A percentile compares a stretch with the other conserved stretches of the same genome.
These are phyloP conservation scores for Beauveria pseudobassiana DNA, from an alignment of 2,329 filamentous ascomycete species.

Conservation along the genomic window DNA sequence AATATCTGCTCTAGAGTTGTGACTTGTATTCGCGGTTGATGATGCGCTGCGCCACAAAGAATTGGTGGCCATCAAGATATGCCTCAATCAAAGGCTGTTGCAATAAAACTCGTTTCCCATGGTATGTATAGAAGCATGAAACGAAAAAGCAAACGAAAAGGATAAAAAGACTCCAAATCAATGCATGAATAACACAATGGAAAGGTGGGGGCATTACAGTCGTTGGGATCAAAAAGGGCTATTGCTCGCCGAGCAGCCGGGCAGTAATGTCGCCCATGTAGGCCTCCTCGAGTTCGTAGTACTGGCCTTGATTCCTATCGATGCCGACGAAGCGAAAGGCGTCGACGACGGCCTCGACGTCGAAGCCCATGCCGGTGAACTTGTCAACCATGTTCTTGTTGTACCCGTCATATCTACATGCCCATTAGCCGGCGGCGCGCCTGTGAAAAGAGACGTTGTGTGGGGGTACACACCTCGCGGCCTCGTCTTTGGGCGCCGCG, in stretches of 20 bases:
- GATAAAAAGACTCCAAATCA: not conserved
- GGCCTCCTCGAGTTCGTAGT: constrained; percentile 82
- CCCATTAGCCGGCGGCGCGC: not conserved
- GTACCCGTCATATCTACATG: constrained; percentile 72
- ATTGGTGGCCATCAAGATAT: not conserved
- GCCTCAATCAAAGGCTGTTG: not conserved
- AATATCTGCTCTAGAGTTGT: too few relatives aligned
- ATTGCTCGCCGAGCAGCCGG: constrained; percentile 71
- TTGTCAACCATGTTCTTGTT: constrained; percentile 74
- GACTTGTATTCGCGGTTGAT: too few relatives aligned
- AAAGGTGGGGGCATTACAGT: not conserved
- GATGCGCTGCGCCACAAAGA: not conserved
- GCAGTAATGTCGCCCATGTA: constrained; percentile 89
- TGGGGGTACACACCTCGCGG: not conserved
- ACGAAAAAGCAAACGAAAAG: not conserved
- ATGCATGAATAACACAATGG: not conserved
- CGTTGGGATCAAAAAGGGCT: constrained; percentile 9
- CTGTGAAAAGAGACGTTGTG: not conserved
- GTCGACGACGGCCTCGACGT: constrained; percentile 75
- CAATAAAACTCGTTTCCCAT: not conserved
- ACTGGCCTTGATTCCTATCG: constrained; percentile 65
- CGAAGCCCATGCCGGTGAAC: constrained; percentile 88
- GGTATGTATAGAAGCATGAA: not conserved
- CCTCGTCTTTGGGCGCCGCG: constrained; percentile 11
- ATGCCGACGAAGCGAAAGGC: constrained; percentile 79